Evolutionary conservation across 2,329 filamentous ascomycete species (phyloP), one percentile per base, ranked within the genome.

Genomic region (Pseudogymnoascus sp.): DNA sequence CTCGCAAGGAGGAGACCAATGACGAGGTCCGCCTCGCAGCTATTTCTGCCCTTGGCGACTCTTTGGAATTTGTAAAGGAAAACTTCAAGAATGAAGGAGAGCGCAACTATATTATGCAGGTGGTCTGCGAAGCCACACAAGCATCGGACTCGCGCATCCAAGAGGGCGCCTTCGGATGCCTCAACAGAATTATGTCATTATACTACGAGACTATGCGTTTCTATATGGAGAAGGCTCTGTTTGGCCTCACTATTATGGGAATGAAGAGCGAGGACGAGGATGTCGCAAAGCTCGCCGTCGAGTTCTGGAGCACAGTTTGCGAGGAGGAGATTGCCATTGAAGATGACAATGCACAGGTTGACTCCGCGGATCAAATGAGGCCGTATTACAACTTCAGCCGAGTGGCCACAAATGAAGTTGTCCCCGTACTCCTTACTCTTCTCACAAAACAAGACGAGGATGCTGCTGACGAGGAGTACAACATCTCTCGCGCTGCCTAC

Each of bases 191-290:
- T 77, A 99, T 99, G 95, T 90, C 85, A 66, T 85, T 97, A 68
- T 99, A 99, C 83, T 99, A 99, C 77, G 95, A 99, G 73, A 96
- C 97, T 81, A 99, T 99, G 95, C 89, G 93, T 73, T 99, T 97
- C 79, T 99, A 99, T 81, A 99, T 99, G 95, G 95, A 99, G 83
- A 98, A 98, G 85, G 95, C 95, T 37, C 84, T 99, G 48, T 99
- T 99, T 72, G 95, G 95, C 65, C 84, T 99, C 43, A 99, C 95
- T 41, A 96, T 99, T 68, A 88, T 96, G 75, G 95, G 95, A 70
- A 99, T 99, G 95, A 97, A 96, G 85, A 96, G 87, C 72, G 89
- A 93, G 6, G 95, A 99, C 71, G 95, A 99, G 77, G 95, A 99
- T 75, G 95, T 99, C 63, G 90, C 95, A 67, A 99, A 99, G 83